Conservation (phyloP, 306 rosid genomes). For the Canavalia gladiata region DNA sequence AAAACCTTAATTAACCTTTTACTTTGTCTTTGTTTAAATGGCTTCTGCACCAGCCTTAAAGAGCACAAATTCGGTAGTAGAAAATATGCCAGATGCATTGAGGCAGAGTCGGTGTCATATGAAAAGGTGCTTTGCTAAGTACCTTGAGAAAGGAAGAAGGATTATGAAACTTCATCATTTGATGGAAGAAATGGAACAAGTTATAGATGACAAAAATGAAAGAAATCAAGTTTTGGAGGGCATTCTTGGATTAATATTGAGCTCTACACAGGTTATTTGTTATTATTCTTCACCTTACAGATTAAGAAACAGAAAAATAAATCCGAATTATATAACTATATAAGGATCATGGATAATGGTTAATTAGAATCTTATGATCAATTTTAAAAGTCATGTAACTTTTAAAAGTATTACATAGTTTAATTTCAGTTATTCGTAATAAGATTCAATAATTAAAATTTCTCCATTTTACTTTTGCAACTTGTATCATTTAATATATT, state of each 20-base stretch:
- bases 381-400: too few species aligned
- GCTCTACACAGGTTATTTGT: constrained; percentile 74
- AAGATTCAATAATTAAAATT: too few species aligned
- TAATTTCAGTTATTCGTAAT: too few species aligned
- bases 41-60: constrained; percentile 54
- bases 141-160: constrained; percentile 78
- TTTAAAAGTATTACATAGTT: too few species aligned
- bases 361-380: too few species aligned
- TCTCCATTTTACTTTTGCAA: too few species aligned
- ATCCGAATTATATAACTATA: too few species aligned
- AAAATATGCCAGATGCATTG: constrained; percentile 84
- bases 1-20: constrained; percentile 17
- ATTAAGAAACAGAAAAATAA: too few species aligned
- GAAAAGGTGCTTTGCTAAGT: constrained; percentile 87
- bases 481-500: too few species aligned
- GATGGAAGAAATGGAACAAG: constrained; percentile 78
- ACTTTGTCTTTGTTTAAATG: constrained; percentile 46
- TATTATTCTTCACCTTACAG: too few species aligned
- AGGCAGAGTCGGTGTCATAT: constrained; percentile 76
- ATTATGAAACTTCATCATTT: constrained; percentile 69
- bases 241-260: constrained; percentile 68
- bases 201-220: constrained; percentile 68
- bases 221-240: constrained; percentile 74
- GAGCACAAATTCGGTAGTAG: constrained; percentile 65
- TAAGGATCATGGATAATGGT: too few species aligned